Base-by-base conservation (phyloP, 306 rosid species). In the Fagus crenata region DNA sequence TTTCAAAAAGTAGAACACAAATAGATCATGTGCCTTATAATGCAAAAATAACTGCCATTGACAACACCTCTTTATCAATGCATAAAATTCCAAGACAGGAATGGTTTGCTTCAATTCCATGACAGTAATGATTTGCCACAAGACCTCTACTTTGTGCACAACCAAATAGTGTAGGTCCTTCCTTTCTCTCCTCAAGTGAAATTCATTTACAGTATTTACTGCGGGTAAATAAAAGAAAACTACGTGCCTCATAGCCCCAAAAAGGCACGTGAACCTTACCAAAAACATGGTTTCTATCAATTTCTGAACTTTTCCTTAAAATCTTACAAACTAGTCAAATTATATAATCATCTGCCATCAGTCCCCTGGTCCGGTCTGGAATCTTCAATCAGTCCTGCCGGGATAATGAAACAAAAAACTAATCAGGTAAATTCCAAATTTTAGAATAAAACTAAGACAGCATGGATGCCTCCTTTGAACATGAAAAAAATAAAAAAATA, bases 361-460 rank as follows among this genome's bases (percentile, higher is more conserved):
- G 14, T 67, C n/a, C 71, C 71, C 28, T 22, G 28, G 28, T 22
- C 28, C 28, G 13, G 14, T 7, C 71, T 17, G 43, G 33, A 37
- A 67, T 39, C 71, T 32, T 67, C 71, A 63, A 15, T 63, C 69
- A 67, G 49, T 39, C 49, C 71, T 67, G 71, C 71, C 49, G 3
- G n/a, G 13, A n/a, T 37, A 7, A n/a, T 2, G 43, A n/a, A 43
- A 37, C 70, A 67, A 67, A 67, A 2, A 33, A 33, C 4, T 65
- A 65, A 65, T 64, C 49, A 15, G 4, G 46, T 4, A 1, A 17
- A 64, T 14, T 64, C 43, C 42, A 64, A 14, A 65, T 6, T 65
- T 65, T 65, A 17, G 31, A 65, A 2, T 6, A 37, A 39, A 37
- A 39, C 49, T 37, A 65, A 17, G 71, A 65, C 18, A 3, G 71